phyloP scores from a whole-genome alignment of 305 asterid species.

The Rubia balearica region DNA sequence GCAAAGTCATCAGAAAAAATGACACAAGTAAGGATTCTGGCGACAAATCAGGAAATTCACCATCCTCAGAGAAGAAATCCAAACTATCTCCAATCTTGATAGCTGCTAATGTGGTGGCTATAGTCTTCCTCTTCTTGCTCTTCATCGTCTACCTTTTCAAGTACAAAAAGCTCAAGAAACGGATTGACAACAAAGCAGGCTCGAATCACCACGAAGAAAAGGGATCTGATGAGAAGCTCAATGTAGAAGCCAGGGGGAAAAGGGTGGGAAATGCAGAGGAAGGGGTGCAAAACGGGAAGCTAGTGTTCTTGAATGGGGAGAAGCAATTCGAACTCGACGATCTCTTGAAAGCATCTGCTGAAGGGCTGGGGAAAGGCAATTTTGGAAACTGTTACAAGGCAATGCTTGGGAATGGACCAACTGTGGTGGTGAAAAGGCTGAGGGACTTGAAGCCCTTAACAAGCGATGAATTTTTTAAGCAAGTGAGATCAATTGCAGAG shows the following conservation, averaged over 20 bases:
- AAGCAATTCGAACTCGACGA: slow-evolving; percentile 54
- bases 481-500: slow-evolving; percentile 45
- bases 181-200: slow-evolving; percentile 18
- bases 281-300: slow-evolving; percentile 37
- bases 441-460: slow-evolving; percentile 65
- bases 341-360: slow-evolving; percentile 69
- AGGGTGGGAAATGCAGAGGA: slow-evolving; percentile 19
- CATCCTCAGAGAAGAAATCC: slow-evolving; percentile 14
- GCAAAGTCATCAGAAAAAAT: slow-evolving; percentile 11
- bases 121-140: slow-evolving; percentile 40
- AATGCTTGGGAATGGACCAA: slow-evolving; percentile 38
- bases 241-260: slow-evolving; percentile 19
- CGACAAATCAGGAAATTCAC: slow-evolving; percentile 19
- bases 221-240: slow-evolving; percentile 11
- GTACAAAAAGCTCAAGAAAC: slow-evolving; percentile 40
- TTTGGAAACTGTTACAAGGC: slow-evolving; percentile 78
- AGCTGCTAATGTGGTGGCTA: slow-evolving; percentile 25
- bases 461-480: slow-evolving; percentile 48
- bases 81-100: slow-evolving; percentile 26
- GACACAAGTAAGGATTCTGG: background rate
- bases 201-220: slow-evolving; percentile 24
- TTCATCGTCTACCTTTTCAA: slow-evolving; percentile 47
- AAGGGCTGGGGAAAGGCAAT: slow-evolving; percentile 67
- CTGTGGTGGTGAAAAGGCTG: slow-evolving; percentile 59
- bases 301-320: slow-evolving; percentile 34